Base-by-base conservation (phyloP, 805 yeast species). In the Millerozyma miso region DNA sequence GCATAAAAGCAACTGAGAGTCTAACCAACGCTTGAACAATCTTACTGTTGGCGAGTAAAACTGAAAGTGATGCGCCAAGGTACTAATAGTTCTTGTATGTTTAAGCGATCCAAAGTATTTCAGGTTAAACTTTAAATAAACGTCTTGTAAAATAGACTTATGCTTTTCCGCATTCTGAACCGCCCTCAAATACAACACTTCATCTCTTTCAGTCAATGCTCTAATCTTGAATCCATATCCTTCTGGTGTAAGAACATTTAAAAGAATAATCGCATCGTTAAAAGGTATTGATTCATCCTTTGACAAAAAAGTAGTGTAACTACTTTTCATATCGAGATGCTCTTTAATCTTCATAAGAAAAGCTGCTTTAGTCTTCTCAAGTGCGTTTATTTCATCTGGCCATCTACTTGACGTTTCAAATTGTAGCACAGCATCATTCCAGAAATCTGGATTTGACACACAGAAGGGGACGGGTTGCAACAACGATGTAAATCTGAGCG, bases 341-440 rank as follows among this genome's bases (percentile, higher is more conserved):
- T 74, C 77, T 46, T 62, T 51, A 17, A 90, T 77, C 52, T 85
- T 85, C 41, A 93, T 60, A 53, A 91, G 67, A 52, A 93, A 88
- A 5, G 98, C 98, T 26, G 95, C 79, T 58, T 93, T 93, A 13
- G 96, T 85, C 55, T 85, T 83, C 60, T 93, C 98, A 42, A 89
- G 66, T 2, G 97, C 89, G 33, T 73, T 66, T 4, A 88, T 60
- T 59, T 93, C 97, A 62, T 87, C 95, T 2, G 99, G 99, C 99
- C 99, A 93, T 60, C 81, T 81, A n/a, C 79, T 74, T 2, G 96
- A 87, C 3, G 86, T 71, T 65, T 93, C 99, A 61, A 93, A 88
- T 62, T 90, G 96, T 31, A 93, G 59, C 7, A 93, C 74, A 13
- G 83, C 81, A 35, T 86, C 90, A 53, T 85, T 87, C 71, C 88